Percentiles rank a stretch among this genome's conserved stretches.
These are phyloP conservation scores for Amaranthus hypochondriacus DNA, from an alignment of 148 eudicot species.

Conservation along the genomic window DNA sequence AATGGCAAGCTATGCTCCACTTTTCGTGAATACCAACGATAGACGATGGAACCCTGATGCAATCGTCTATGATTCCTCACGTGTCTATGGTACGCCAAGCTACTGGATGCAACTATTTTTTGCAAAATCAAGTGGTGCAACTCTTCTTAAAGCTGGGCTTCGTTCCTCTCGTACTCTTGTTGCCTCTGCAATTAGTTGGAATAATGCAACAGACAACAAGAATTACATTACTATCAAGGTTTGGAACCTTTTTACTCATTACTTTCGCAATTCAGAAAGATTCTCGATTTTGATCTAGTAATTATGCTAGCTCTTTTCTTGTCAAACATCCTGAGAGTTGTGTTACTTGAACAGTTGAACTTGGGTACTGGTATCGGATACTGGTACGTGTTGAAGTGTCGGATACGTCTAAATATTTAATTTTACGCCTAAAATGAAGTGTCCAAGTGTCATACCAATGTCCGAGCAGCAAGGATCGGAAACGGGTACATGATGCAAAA, in stretches of 20 bases:
- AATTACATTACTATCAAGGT: constrained; percentile 79
- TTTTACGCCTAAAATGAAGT: too few species aligned
- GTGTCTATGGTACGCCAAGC: constrained; percentile 82
- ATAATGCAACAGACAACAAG: constrained; percentile 31
- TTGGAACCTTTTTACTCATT: neutral
- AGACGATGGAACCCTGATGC: constrained; percentile 87
- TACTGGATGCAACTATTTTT: constrained; percentile 91
- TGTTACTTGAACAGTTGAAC: too few species aligned
- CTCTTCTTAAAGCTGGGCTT: constrained; percentile 48
- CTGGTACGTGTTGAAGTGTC: too few species aligned
- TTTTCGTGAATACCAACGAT: constrained; percentile 71
- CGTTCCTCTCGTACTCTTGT: constrained; percentile 42
- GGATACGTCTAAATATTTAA: too few species aligned
- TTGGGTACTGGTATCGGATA: too few species aligned
- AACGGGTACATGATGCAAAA: too few species aligned
- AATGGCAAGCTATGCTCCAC: constrained; percentile 95
- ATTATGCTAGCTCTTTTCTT: too few species aligned
- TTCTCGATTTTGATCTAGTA: neutral
- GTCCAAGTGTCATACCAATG: too few species aligned
- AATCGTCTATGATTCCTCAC: constrained; percentile 72
- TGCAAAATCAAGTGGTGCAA: constrained; percentile 69
- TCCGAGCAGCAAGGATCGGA: too few species aligned
- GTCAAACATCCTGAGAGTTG: neutral
- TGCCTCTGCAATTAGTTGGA: constrained; percentile 81
- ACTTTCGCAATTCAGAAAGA: too few species aligned